Evolutionary conservation across 2,329 filamentous ascomycete genomes (phyloP).

Genomic region (Aureobasidium melanogenum): DNA sequence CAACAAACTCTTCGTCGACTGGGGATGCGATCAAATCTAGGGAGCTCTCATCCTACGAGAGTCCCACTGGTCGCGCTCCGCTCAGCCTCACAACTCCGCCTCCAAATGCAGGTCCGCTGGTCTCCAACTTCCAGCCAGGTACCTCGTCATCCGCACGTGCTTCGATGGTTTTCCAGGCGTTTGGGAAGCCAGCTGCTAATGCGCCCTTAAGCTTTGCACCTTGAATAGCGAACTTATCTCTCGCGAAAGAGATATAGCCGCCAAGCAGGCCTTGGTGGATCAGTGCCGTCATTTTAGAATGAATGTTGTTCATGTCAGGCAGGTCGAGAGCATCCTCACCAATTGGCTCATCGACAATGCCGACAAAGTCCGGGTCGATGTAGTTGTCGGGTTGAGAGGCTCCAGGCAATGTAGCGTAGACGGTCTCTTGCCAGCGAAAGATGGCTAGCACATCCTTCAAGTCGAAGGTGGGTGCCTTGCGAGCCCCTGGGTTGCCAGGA

Average conservation of each 20-base stretch:
- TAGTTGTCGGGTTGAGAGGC: constrained; percentile 30
- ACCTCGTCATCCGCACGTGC: constrained; percentile 56
- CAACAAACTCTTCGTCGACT: neutral
- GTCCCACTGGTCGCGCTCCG: constrained; percentile 41
- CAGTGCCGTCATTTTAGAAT: constrained; percentile 66
- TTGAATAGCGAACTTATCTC: constrained; percentile 70
- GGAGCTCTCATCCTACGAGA: constrained; percentile 1
- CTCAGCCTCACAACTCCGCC: constrained; percentile 45
- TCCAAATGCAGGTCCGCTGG: constrained; percentile 22
- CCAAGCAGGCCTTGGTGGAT: constrained; percentile 72
- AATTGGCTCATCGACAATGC: constrained; percentile 17
- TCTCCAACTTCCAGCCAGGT: constrained; percentile 62
- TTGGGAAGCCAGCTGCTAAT: constrained; percentile 65
- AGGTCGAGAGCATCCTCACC: constrained; percentile 12
- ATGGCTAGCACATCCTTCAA: constrained; percentile 58
- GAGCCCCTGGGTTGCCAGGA: constrained; percentile 50
- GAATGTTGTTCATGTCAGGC: constrained; percentile 57
- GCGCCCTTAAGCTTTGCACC: constrained; percentile 52
- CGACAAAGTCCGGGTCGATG: constrained; percentile 38
- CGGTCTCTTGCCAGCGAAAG: constrained; percentile 55
- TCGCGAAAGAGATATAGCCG: constrained; percentile 73
- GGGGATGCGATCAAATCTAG: constrained; percentile 1
- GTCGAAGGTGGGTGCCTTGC: constrained; percentile 62
- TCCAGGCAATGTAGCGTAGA: constrained; percentile 23
- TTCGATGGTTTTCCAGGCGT: constrained; percentile 59